Conservation (phyloP, 768 basidiomycete species). For the Paxillus involutus region DNA sequence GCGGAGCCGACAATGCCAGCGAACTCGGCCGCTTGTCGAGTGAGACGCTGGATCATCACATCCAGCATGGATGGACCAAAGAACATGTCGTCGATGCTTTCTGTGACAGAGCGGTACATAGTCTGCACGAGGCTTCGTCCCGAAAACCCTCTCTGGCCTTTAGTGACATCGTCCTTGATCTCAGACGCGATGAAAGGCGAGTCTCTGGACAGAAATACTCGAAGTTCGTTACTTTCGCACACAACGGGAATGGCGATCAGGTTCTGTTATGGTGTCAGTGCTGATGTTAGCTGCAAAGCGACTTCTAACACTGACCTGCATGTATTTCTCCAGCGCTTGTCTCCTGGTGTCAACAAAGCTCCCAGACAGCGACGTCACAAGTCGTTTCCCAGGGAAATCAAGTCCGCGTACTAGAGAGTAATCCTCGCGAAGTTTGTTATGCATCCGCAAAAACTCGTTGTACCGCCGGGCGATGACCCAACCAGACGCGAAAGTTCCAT, state of each 20-base stretch:
- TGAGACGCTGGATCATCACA: slow-evolving; percentile 89
- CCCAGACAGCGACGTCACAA: slow-evolving; percentile 85
- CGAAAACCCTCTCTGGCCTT: slow-evolving; percentile 52
- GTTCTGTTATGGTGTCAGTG: slow-evolving; percentile 43
- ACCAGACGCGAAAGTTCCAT: slow-evolving; percentile 77
- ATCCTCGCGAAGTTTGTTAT: slow-evolving; percentile 80
- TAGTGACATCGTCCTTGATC: slow-evolving; percentile 34
- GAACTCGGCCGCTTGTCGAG: slow-evolving; percentile 86
- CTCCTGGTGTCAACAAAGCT: slow-evolving; percentile 84
- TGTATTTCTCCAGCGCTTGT: slow-evolving; percentile 80
- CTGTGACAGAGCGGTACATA: slow-evolving; percentile 88
- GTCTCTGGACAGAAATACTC: slow-evolving; percentile 83
- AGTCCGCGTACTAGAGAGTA: slow-evolving; percentile 64
- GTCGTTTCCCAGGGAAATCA: slow-evolving; percentile 92
- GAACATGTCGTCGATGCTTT: slow-evolving; percentile 96
- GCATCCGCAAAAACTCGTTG: slow-evolving; percentile 92
- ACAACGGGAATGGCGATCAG: slow-evolving; percentile 71
- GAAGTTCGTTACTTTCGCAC: slow-evolving; percentile 81
- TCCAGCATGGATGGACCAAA: slow-evolving; percentile 96
- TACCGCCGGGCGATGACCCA: slow-evolving; percentile 95
- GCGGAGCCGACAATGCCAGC: slow-evolving; percentile 80
- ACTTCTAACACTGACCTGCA: slow-evolving; percentile 61
- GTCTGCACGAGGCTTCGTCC: slow-evolving; percentile 79
- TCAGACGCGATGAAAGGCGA: slow-evolving; percentile 76
- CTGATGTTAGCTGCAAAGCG: slow-evolving; percentile 1